Evolutionary conservation across 2,329 filamentous ascomycete genomes (phyloP).

Genomic region (Exophiala spinifera): DNA sequence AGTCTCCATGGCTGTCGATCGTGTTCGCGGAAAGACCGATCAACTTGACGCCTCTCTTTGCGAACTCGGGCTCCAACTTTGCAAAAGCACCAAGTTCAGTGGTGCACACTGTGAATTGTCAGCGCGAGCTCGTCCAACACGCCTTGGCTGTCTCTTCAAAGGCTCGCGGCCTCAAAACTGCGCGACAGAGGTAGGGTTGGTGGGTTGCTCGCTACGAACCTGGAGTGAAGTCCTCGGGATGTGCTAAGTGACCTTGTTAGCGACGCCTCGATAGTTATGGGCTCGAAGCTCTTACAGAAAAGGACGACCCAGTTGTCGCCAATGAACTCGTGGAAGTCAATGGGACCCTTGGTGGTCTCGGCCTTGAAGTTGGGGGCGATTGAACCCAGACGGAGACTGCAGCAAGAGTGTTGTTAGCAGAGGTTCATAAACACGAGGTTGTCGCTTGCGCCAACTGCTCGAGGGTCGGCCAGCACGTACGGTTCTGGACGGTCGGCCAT

Average conservation of each 20-base stretch:
- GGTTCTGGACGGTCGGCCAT: conserved; percentile 27
- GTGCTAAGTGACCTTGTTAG: background rate
- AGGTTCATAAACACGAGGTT: background rate
- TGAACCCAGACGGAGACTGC: conserved; percentile 62
- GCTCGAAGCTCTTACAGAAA: conserved; percentile 46
- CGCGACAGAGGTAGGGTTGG: background rate
- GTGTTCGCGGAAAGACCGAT: conserved; percentile 60
- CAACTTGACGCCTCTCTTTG: conserved; percentile 60
- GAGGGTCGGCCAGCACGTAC: conserved; percentile 15
- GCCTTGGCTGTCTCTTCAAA: background rate
- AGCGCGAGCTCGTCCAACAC: background rate
- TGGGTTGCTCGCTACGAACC: background rate
- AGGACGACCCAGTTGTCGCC: conserved; percentile 67
- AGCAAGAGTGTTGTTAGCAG: conserved; percentile 7
- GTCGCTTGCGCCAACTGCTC: background rate
- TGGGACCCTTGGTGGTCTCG: conserved; percentile 63
- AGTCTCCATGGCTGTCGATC: conserved; percentile 52
- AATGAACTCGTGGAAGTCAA: conserved; percentile 71
- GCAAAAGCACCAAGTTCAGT: conserved; percentile 63
- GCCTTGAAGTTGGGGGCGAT: conserved; percentile 67
- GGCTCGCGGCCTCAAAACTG: background rate
- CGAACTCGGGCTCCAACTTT: conserved; percentile 63
- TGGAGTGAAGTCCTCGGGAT: conserved; percentile 46
- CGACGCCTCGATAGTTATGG: background rate
- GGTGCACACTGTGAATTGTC: conserved; percentile 43